Percentiles rank a stretch among this genome's conserved stretches.
These are phyloP conservation scores for Magnusiomyces clavatus DNA, from an alignment of 1,139 yeast genomes.

Conservation along the genomic window DNA sequence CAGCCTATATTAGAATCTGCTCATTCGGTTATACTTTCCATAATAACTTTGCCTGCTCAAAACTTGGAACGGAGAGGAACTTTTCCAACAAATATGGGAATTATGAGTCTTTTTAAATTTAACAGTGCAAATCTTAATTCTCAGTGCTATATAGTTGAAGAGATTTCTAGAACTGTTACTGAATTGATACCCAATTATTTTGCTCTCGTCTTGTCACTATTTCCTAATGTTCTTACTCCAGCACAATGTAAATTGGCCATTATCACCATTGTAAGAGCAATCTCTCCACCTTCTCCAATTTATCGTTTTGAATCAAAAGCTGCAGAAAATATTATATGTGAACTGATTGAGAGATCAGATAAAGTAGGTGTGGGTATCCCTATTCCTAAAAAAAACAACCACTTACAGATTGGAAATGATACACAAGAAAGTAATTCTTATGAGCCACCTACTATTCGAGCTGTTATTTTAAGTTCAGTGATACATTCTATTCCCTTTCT, in stretches of 20 bases:
- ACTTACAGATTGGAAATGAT: slow-evolving; percentile 17
- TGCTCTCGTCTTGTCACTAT: slow-evolving; percentile 40
- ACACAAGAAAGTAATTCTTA: slow-evolving; percentile 18
- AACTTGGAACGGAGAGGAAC: slow-evolving; percentile 3
- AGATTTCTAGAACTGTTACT: no score
- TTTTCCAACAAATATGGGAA: slow-evolving; percentile 24
- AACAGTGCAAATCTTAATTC: slow-evolving; percentile 7
- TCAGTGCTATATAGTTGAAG: background rate
- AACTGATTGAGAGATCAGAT: slow-evolving; percentile 9
- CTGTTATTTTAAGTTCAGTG: slow-evolving; percentile 44
- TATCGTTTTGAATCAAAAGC: slow-evolving; percentile 26
- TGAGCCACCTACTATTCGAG: slow-evolving; percentile 37
- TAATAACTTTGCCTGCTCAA: slow-evolving; percentile 12
- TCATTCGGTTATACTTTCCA: slow-evolving; percentile 55
- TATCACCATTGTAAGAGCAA: slow-evolving; percentile 47
- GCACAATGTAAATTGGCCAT: slow-evolving; percentile 53
- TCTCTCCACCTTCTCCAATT: slow-evolving; percentile 39
- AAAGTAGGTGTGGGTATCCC: slow-evolving; percentile 28
- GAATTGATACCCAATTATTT: slow-evolving; percentile 31
- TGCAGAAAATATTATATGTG: slow-evolving; percentile 36
- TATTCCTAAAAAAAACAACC: slow-evolving; percentile 31
- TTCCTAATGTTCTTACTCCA: slow-evolving; percentile 50
- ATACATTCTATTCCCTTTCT: slow-evolving; percentile 50
- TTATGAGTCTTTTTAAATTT: slow-evolving; percentile 12
- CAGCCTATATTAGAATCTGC: slow-evolving; percentile 50